These are phyloP conservation scores for Wickerhamiella domercqiae DNA, from an alignment of 805 yeast species.

Conservation along the genomic window DNA sequence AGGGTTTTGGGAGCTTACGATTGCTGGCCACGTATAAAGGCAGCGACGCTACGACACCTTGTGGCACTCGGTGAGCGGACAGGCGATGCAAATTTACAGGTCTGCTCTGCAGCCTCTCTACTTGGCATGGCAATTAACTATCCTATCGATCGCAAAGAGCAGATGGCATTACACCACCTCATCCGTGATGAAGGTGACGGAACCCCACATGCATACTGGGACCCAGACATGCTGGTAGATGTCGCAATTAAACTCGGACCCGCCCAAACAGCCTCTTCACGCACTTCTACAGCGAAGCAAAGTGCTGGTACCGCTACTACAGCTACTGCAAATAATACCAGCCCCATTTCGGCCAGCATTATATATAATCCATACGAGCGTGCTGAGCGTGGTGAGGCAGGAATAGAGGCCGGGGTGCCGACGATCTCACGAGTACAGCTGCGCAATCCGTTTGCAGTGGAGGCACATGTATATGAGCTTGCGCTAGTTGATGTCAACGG, in stretches of 20 bases:
- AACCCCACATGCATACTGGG: constrained; percentile 46
- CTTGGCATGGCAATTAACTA: constrained; percentile 8
- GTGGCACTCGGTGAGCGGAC: constrained; percentile 16
- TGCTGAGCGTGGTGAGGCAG: constrained; percentile 13
- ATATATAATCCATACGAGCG: constrained; percentile 38
- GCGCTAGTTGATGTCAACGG: constrained; percentile 16
- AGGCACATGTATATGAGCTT: constrained; percentile 37
- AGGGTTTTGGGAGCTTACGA: constrained; percentile 10
- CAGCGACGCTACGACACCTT: constrained; percentile 11
- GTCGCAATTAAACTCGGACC: constrained; percentile 20
- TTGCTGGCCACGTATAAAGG: constrained; percentile 14
- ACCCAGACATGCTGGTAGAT: constrained; percentile 46
- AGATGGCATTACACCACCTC: constrained; percentile 13
- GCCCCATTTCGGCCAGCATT: constrained; percentile 6
- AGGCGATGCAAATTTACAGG: constrained; percentile 10
- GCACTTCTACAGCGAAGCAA: constrained; percentile 1
- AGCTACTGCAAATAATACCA: background rate
- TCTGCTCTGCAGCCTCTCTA: constrained; percentile 11
- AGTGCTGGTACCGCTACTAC: constrained; percentile 3
- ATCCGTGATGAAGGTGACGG: constrained; percentile 15
- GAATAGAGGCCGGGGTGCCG: constrained; percentile 46
- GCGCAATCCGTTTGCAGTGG: constrained; percentile 72
- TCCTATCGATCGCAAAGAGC: constrained; percentile 6
- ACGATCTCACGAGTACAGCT: constrained; percentile 41
- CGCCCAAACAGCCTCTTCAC: no score